Conservation (phyloP, 192 early-diverging fungal species). For the Chytriomyces hyalinus region DNA sequence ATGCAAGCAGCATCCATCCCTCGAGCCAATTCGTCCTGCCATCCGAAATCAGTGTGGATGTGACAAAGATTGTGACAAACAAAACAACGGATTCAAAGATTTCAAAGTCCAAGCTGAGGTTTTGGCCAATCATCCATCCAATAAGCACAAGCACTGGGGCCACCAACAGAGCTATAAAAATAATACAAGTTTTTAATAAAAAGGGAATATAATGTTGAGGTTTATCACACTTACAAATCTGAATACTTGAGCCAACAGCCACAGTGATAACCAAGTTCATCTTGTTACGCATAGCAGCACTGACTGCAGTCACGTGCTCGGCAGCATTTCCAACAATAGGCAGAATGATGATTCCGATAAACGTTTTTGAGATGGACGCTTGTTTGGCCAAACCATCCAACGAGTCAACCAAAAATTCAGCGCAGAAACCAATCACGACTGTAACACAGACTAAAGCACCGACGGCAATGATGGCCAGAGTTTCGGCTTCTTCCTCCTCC, state of each 20-base stretch:
- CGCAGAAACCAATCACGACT: slow-evolving; percentile 74
- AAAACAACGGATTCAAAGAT: slow-evolving; percentile 82
- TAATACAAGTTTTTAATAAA: background rate
- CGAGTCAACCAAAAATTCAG: slow-evolving; percentile 85
- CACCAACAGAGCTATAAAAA: slow-evolving; percentile 22
- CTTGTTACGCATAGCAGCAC: slow-evolving; percentile 83
- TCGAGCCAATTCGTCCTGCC: slow-evolving; percentile 93
- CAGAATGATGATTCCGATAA: slow-evolving; percentile 89
- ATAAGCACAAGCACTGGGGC: slow-evolving; percentile 57
- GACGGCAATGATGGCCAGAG: slow-evolving; percentile 66
- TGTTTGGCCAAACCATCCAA: slow-evolving; percentile 77
- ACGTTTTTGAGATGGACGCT: slow-evolving; percentile 75
- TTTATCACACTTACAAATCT: slow-evolving; percentile 76
- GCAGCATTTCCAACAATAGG: slow-evolving; percentile 93
- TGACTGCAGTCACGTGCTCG: slow-evolving; percentile 87
- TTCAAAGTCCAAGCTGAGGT: slow-evolving; percentile 84
- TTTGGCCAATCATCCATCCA: slow-evolving; percentile 85
- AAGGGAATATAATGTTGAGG: slow-evolving; percentile 42
- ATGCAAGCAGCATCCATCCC: slow-evolving; percentile 79
- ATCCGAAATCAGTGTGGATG: slow-evolving; percentile 63
- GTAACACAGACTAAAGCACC: slow-evolving; percentile 69
- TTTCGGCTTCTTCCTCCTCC: slow-evolving; percentile 66
- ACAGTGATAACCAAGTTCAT: slow-evolving; percentile 91
- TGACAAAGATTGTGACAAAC: slow-evolving; percentile 67
- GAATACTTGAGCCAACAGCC: slow-evolving; percentile 87